These are phyloP conservation scores for Acanthochlamys bracteata DNA, from an alignment of 106 monocot species.

Conservation along the genomic window DNA sequence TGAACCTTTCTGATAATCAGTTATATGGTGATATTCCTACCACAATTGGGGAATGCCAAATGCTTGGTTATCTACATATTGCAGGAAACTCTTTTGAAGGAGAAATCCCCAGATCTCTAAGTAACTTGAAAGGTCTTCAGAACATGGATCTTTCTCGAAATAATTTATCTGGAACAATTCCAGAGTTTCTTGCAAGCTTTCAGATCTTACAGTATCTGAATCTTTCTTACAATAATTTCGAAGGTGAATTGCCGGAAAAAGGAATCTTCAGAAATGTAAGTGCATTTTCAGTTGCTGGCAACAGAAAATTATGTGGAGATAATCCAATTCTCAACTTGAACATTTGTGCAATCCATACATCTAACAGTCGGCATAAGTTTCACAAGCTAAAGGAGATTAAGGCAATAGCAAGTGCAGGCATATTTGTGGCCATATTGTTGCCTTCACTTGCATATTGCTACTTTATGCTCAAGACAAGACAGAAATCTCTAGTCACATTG, in stretches of 20 bases:
- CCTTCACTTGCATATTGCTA: neutral
- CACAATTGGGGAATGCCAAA: constrained; percentile 3
- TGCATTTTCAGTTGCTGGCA: neutral
- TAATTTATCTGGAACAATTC: constrained; percentile 11
- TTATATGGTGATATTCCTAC: constrained; percentile 12
- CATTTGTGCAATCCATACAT: neutral
- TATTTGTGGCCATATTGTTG: neutral
- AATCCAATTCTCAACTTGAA: neutral
- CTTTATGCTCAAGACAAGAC: neutral
- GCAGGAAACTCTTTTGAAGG: constrained; percentile 4
- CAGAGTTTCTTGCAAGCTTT: constrained; percentile 4
- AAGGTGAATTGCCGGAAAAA: constrained; percentile 4
- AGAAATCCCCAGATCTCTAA: neutral
- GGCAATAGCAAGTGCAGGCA: neutral
- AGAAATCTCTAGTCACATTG: neutral
- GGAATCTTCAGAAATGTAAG: constrained; percentile 1
- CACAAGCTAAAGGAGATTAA: neutral
- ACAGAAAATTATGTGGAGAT: constrained; percentile 3
- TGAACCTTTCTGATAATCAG: constrained; percentile 8
- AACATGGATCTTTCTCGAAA: constrained; percentile 10
- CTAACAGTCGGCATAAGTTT: neutral
- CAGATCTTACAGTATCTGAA: constrained; percentile 3
- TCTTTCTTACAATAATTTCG: constrained; percentile 11
- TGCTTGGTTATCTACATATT: neutral
- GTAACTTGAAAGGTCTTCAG: constrained; percentile 4